phyloP scores from a whole-genome alignment of 2,329 filamentous ascomycete genomes.

The Arthrobotrys musiformis region DNA sequence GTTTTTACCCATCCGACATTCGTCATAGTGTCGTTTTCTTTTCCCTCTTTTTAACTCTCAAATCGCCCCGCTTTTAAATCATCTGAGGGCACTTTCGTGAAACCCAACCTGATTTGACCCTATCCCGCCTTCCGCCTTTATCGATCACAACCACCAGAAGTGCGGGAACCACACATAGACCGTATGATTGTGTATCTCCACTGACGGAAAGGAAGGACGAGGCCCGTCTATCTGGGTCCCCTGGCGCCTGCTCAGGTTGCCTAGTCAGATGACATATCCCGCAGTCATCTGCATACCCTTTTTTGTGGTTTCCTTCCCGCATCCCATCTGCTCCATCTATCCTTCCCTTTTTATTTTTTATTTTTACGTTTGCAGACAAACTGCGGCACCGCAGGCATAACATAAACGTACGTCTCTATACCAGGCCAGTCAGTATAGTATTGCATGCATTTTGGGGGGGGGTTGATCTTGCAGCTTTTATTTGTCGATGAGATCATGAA shows the following conservation, averaged over 20 bases:
- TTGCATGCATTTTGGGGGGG: not conserved
- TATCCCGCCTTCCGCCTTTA: constrained; percentile 54
- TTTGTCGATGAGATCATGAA: no score
- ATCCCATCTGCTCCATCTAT: constrained; percentile 8
- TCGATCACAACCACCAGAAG: constrained; percentile 20
- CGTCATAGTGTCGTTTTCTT: constrained; percentile 37
- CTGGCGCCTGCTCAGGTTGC: constrained; percentile 48
- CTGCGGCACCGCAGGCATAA: not conserved
- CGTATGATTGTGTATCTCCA: constrained; percentile 20
- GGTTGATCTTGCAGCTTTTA: not conserved
- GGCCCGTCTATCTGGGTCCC: constrained; percentile 21
- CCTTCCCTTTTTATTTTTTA: not conserved
- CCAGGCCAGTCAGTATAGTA: not conserved
- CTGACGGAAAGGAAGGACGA: constrained; percentile 21
- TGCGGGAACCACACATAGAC: not conserved
- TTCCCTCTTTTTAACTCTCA: constrained; percentile 13
- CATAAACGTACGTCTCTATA: constrained; percentile 2
- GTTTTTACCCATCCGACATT: constrained; percentile 31
- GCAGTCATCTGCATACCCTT: constrained; percentile 44
- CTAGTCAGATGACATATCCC: constrained; percentile 48
- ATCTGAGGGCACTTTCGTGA: constrained; percentile 41
- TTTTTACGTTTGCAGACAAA: constrained; percentile 10
- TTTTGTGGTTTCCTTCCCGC: constrained; percentile 4
- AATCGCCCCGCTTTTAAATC: constrained; percentile 48
- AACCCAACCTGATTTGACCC: constrained; percentile 38